Evolutionary conservation across 2,329 filamentous ascomycete species (phyloP).

Genomic region (Fusarium brevicatenulatum): DNA sequence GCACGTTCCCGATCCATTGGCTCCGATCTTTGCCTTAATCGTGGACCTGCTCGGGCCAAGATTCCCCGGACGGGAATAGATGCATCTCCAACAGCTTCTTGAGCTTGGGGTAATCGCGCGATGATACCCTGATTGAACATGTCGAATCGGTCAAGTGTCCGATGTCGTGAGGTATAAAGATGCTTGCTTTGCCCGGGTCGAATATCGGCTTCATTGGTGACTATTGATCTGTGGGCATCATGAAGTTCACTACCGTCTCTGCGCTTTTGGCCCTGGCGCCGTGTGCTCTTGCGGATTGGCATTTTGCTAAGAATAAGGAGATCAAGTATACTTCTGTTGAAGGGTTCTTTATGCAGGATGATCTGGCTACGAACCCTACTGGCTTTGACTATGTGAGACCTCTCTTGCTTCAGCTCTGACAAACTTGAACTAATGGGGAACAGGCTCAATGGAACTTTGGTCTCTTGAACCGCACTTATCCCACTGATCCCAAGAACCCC

Average conservation of each 20-base stretch:
- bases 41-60: conserved; percentile 23
- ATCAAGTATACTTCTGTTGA: conserved; percentile 69
- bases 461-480: conserved; percentile 70
- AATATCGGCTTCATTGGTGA: background rate
- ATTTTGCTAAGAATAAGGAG: conserved; percentile 50
- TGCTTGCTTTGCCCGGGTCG: background rate
- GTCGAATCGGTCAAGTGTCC: background rate
- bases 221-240: conserved; percentile 20
- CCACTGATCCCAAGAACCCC: conserved; percentile 59
- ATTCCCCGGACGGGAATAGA: conserved; percentile 15
- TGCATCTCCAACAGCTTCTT: background rate
- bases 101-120: conserved; percentile 7
- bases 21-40: conserved; percentile 24
- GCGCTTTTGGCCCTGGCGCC: conserved; percentile 46
- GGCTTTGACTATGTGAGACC: conserved; percentile 71
- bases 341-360: conserved; percentile 73
- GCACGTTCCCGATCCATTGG: conserved; percentile 48
- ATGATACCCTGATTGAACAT: conserved; percentile 18
- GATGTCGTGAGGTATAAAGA: conserved; percentile 16
- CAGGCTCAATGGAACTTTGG: conserved; percentile 68
- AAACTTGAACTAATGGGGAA: background rate
- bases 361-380: conserved; percentile 62
- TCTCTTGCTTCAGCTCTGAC: background rate
- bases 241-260: conserved; percentile 48
- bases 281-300: conserved; percentile 46